Evolutionary conservation across 1,284 basidiomycete genomes (phyloP).

Genomic region (Cryptococcus amylolentus): DNA sequence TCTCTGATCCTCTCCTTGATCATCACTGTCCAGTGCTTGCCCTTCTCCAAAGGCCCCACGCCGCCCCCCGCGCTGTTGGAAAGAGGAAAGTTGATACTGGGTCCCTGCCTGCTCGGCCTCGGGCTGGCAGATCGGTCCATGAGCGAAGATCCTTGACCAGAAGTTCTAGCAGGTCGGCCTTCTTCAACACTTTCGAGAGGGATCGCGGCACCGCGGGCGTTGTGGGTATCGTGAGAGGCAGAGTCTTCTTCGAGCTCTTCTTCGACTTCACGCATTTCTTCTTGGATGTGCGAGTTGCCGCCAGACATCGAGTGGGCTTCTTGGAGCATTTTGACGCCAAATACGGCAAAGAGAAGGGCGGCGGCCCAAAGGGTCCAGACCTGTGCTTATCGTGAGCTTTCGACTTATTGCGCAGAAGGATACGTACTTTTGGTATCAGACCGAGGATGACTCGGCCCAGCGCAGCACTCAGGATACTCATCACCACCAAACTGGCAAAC

Average conservation of each 20-base stretch:
- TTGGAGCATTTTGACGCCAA: slow-evolving; percentile 78
- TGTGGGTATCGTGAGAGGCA: slow-evolving; percentile 35
- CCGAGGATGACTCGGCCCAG: slow-evolving; percentile 81
- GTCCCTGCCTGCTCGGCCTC: slow-evolving; percentile 9
- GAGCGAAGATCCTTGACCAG: slow-evolving; percentile 4
- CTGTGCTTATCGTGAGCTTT: slow-evolving; percentile 12
- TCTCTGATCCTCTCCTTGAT: slow-evolving; percentile 69
- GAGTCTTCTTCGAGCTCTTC: slow-evolving; percentile 66
- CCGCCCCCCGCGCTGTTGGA: slow-evolving; percentile 7
- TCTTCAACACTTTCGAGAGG: slow-evolving; percentile 45
- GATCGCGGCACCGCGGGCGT: slow-evolving; percentile 24
- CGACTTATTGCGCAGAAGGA: background rate
- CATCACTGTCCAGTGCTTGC: slow-evolving; percentile 17
- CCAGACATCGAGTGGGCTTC: slow-evolving; percentile 73
- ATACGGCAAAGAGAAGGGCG: slow-evolving; percentile 75
- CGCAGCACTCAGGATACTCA: slow-evolving; percentile 85
- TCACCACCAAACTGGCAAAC: slow-evolving; percentile 80
- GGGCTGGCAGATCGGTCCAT: slow-evolving; percentile 9
- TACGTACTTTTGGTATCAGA: slow-evolving; percentile 64
- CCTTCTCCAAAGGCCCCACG: slow-evolving; percentile 13
- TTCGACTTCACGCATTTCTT: slow-evolving; percentile 88
- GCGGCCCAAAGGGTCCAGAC: slow-evolving; percentile 55
- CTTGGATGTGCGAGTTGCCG: slow-evolving; percentile 64
- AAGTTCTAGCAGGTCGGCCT: slow-evolving; percentile 12
- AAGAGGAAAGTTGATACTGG: slow-evolving; percentile 24